A percentile compares a stretch with the other conserved stretches of the same genome.
Evolutionary conservation across 306 rosid genomes (phyloP).

Genomic region (Morella rubra): DNA sequence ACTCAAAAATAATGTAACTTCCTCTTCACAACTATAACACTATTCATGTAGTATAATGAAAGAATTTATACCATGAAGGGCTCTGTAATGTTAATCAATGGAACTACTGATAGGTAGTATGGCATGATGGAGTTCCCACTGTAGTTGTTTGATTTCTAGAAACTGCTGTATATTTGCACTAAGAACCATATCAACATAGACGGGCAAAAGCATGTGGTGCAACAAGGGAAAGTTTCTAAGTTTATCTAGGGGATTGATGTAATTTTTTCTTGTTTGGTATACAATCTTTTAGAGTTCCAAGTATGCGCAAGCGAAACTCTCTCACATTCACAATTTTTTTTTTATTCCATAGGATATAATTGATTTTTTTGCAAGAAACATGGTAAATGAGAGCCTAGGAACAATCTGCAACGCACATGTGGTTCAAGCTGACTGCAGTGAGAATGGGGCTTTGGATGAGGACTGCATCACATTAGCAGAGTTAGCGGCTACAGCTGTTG

Average conservation of each 20-base stretch:
- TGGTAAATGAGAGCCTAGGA: constrained; percentile 75
- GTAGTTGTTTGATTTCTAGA: not conserved
- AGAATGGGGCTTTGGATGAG: constrained; percentile 66
- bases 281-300: not conserved
- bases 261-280: constrained; percentile 7
- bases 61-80: not conserved
- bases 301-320: not conserved
- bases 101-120: not conserved
- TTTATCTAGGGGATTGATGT: not conserved
- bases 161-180: not conserved
- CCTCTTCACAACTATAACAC: not conserved
- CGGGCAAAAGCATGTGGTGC: not conserved
- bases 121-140: not conserved
- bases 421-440: constrained; percentile 85
- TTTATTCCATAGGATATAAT: constrained; percentile 61
- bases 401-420: constrained; percentile 89
- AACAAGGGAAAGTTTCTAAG: not conserved
- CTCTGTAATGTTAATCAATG: not conserved
- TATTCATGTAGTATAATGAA: not conserved
- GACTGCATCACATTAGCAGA: constrained; percentile 66
- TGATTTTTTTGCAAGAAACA: constrained; percentile 62
- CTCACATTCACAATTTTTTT: constrained; percentile 5
- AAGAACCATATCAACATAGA: not conserved
- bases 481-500: constrained; percentile 87
- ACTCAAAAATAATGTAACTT: not conserved